Evolutionary conservation across 2,329 filamentous ascomycete species (phyloP).

Genomic region (Talaromyces marneffei): DNA sequence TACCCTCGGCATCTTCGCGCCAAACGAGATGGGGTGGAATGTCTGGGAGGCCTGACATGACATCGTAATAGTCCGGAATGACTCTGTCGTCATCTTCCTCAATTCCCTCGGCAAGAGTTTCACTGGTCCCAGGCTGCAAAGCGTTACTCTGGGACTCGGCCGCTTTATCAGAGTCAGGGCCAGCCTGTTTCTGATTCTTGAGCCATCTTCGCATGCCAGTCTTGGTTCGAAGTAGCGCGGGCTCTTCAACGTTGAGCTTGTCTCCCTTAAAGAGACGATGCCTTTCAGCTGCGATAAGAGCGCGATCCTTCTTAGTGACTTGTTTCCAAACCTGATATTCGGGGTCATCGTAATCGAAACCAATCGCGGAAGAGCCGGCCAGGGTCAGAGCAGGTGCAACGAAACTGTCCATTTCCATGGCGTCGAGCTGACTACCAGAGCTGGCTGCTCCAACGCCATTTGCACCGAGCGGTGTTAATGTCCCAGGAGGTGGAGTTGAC

Average conservation of each 20-base stretch:
- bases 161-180: slow-evolving; percentile 46
- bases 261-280: slow-evolving; percentile 80
- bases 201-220: slow-evolving; percentile 85
- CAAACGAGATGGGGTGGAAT: slow-evolving; percentile 72
- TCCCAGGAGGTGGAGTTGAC: slow-evolving; percentile 72
- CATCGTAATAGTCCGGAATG: slow-evolving; percentile 91
- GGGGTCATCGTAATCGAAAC: slow-evolving; percentile 75
- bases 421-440: slow-evolving; percentile 67
- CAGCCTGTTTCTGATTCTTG: slow-evolving; percentile 67
- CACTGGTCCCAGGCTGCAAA: slow-evolving; percentile 50
- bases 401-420: slow-evolving; percentile 77
- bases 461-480: slow-evolving; percentile 66
- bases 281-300: slow-evolving; percentile 76
- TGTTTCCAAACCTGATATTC: slow-evolving; percentile 99
- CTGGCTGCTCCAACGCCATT: slow-evolving; percentile 59
- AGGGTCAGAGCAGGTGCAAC: slow-evolving; percentile 62
- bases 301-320: slow-evolving; percentile 93
- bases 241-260: slow-evolving; percentile 78
- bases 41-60: slow-evolving; percentile 78
- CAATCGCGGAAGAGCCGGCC: slow-evolving; percentile 62
- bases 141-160: slow-evolving; percentile 42
- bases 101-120: slow-evolving; percentile 91
- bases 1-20: slow-evolving; percentile 82
- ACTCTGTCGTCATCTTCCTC: slow-evolving; percentile 72
- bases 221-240: slow-evolving; percentile 77